Conservation (phyloP, 2,329 filamentous ascomycete species). For the Dactylellina cionopaga region DNA sequence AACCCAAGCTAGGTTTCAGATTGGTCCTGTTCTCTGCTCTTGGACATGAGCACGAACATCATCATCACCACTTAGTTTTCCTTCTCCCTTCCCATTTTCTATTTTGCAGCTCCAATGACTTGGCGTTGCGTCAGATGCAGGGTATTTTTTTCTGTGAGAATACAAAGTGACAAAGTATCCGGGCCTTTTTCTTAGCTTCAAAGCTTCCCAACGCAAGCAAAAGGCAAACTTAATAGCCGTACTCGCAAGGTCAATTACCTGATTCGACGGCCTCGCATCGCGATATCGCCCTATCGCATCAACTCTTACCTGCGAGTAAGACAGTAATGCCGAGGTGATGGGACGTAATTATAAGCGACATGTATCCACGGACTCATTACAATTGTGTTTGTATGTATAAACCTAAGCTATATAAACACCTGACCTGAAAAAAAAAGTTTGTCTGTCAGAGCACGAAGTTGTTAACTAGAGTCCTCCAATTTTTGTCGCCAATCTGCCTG, state of each 20-base stretch:
- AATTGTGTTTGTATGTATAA: too few relatives aligned
- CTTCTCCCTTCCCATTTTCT: too few relatives aligned
- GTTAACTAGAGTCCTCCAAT: too few relatives aligned
- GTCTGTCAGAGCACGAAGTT: too few relatives aligned
- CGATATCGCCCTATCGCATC: conserved; percentile 5
- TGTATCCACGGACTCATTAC: background rate
- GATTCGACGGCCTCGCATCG: conserved; percentile 8
- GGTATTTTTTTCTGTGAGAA: too few relatives aligned
- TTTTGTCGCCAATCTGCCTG: too few relatives aligned
- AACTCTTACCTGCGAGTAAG: too few relatives aligned
- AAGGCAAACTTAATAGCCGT: conserved; percentile 17
- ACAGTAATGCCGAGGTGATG: background rate
- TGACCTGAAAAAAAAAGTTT: too few relatives aligned
- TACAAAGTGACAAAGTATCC: too few relatives aligned
- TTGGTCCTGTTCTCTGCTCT: background rate
- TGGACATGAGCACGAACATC: background rate
- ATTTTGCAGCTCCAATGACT: background rate
- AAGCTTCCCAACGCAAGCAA: conserved; percentile 13
- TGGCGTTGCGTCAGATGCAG: conserved; percentile 27
- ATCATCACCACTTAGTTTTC: background rate
- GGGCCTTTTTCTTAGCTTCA: too few relatives aligned
- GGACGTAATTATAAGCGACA: too few relatives aligned
- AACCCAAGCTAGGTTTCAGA: conserved; percentile 17
- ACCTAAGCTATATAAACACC: too few relatives aligned
- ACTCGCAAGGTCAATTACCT: conserved; percentile 37